Evolutionary conservation across 139 green algal species (phyloP).

Genomic region (Coccomyxa sp.): DNA sequence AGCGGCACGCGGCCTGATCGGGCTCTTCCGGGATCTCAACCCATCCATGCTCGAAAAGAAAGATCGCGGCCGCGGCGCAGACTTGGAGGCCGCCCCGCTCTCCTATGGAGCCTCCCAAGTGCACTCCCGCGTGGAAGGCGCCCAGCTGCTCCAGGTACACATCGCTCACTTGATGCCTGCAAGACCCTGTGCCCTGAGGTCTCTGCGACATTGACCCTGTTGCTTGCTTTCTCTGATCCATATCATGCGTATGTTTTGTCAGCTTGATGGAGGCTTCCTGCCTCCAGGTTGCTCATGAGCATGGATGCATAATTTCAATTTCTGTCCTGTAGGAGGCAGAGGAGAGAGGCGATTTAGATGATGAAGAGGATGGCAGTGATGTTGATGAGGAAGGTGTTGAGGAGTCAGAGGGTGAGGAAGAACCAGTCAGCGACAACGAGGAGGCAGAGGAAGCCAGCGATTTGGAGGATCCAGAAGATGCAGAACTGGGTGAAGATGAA

Average conservation of each 20-base stretch:
- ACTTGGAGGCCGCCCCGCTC: constrained; percentile 45
- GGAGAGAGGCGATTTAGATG: constrained; percentile 2
- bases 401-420: constrained; percentile 9
- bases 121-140: constrained; percentile 62
- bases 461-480: constrained; percentile 14
- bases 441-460: constrained; percentile 25
- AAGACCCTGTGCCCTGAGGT: too few relatives aligned
- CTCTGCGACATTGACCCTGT: too few relatives aligned
- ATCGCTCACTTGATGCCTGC: background rate
- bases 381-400: constrained; percentile 14
- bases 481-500: background rate
- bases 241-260: too few relatives aligned
- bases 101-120: constrained; percentile 56
- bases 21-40: constrained; percentile 86
- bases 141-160: constrained; percentile 77
- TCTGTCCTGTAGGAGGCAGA: background rate
- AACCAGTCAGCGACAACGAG: constrained; percentile 16
- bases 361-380: constrained; percentile 12
- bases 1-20: constrained; percentile 75
- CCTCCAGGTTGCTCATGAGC: constrained; percentile 12
- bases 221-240: too few relatives aligned
- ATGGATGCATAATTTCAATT: constrained; percentile 1
- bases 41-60: constrained; percentile 88
- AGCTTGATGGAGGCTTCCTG: background rate
- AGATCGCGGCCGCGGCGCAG: constrained; percentile 77